Evolutionary conservation across 768 basidiomycete species (phyloP), one percentile per base, ranked within the genome.

Genomic region (Auriscalpium microsporum): DNA sequence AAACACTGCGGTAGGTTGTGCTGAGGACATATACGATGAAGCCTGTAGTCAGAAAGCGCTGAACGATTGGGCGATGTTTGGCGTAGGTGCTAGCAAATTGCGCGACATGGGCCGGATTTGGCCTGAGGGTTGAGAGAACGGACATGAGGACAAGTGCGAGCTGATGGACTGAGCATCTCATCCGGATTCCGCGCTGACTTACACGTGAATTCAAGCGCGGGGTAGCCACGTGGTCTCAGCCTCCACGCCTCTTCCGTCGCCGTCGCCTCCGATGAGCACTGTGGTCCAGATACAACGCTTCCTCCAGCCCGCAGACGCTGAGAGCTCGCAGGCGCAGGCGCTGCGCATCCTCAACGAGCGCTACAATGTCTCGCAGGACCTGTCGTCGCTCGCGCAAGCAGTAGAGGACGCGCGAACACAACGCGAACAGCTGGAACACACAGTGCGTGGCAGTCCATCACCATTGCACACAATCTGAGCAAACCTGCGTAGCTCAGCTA

Each of bases 11-110:
- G 63, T 83, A 87, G 10, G 88, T 83, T 0, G 82, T 71, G 5
- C 77, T 71, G 21, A 94, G 71, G 45, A 84, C 83, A 67, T 93
- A 89, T 42, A 83, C 52, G 8, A 88, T 79, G 64, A 93, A 92
- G 8, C 77, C 74, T 21, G 76, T 63, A 47, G 85, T 93, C 17
- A 95, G 73, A 33, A 78, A 58, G 44, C 83, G 81, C 68, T 94
- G 92, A 48, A 94, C 73, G 40, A 78, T 62, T 4, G 90, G 88
- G 5, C 92, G 74, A 65, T 91, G 82, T 1, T 67, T 54, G 4
- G 77, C 65, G 62, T 95, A 94, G n/a, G 67, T 55, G 52, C 73
- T 75, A 38, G 75, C 65, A 48, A 86, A 65, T 50, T 67, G 68
- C 2, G 77, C 66, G 33, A 83, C 59, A 11, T 68, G 73, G 47